phyloP scores from a whole-genome alignment of 2,329 filamentous ascomycete genomes.

The Achaetomium macrosporum region DNA sequence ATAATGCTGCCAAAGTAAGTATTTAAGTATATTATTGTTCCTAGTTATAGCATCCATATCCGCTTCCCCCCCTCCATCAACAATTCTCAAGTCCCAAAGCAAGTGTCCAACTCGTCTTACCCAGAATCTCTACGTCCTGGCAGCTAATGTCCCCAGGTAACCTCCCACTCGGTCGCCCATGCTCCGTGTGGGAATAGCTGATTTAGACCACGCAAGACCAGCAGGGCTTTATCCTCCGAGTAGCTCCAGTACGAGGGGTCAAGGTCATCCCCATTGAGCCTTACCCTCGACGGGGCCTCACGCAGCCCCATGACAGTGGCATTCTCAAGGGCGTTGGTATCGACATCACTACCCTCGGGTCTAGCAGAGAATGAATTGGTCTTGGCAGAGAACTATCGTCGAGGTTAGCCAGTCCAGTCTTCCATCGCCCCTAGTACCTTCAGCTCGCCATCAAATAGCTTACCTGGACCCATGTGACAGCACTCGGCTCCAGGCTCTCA shows the following conservation, averaged over 20 bases:
- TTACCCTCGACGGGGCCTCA: conserved; percentile 37
- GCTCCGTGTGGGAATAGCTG: conserved; percentile 46
- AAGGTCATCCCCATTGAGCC: conserved; percentile 45
- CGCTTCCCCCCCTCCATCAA: too few relatives aligned
- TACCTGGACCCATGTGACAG: conserved; percentile 48
- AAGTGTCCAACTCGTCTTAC: neutral
- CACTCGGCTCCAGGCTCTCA: conserved; percentile 54
- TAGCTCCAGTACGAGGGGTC: conserved; percentile 40
- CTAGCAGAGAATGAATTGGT: conserved; percentile 41
- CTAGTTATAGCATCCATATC: too few relatives aligned
- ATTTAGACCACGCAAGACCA: conserved; percentile 47
- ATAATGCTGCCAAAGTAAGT: too few relatives aligned
- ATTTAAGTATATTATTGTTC: too few relatives aligned
- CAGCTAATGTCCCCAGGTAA: conserved; percentile 13
- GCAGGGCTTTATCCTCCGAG: conserved; percentile 39
- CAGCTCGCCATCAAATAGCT: conserved; percentile 9
- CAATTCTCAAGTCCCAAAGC: too few relatives aligned
- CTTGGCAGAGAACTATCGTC: conserved; percentile 34
- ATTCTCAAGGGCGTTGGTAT: conserved; percentile 53
- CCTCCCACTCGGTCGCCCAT: conserved; percentile 51
- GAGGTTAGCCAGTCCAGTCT: conserved; percentile 3
- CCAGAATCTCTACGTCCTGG: neutral
- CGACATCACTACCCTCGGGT: conserved; percentile 47
- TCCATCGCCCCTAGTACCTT: neutral
- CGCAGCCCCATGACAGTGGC: conserved; percentile 57